Evolutionary conservation across 192 early-diverging fungal species (phyloP), one percentile per base, ranked within the genome.

Genomic region (Backusella tarrabulga): DNA sequence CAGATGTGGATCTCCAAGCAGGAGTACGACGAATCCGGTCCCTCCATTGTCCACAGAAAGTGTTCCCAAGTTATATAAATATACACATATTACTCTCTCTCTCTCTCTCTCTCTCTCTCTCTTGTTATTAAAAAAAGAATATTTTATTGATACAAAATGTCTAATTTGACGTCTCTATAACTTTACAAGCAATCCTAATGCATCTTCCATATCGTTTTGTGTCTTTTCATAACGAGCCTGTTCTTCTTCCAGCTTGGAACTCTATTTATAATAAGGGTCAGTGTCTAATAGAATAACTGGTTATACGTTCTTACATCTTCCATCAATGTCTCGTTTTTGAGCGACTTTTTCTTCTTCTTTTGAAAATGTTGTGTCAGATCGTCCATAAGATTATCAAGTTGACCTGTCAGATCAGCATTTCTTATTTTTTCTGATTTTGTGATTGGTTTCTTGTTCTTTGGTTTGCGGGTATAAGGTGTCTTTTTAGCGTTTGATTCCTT

Each of bases 1-100:
- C 93, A 97, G 85, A 95, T 97, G 97, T 99, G 97, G 97, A 94
- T 97, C 86, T 95, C 95, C 70, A 97, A 96, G 92, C 93, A 94
- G 89, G 77, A 79, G 46, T 79, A 79, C 46, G 77, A 79, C 50
- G 77, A 79, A 56, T 68, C 60, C 74, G 77, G 77, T 79, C 77
- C 77, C 38, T 73, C 77, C 44, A 79, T 79, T 74, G 77, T 79
- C 23, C 77, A 79, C 77, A 73, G 77, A 73, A 79, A 79, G 77
- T 79, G 77, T 71, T 79, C 74, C 77, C 74, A 79, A 79, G 11
- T 74, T 66, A 40, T 40, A 40, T 40, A 40, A 66, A 50, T 7
- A 50, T 19, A 50, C 17, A n/a, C 46, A 44, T 34, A 46, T 71
- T 8, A 26, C 23, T 71, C 26, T 69, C 9, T 40, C 8, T 69